Evolutionary conservation across 2,329 filamentous ascomycete species (phyloP).

Genomic region (Cladophialophora psammophila): DNA sequence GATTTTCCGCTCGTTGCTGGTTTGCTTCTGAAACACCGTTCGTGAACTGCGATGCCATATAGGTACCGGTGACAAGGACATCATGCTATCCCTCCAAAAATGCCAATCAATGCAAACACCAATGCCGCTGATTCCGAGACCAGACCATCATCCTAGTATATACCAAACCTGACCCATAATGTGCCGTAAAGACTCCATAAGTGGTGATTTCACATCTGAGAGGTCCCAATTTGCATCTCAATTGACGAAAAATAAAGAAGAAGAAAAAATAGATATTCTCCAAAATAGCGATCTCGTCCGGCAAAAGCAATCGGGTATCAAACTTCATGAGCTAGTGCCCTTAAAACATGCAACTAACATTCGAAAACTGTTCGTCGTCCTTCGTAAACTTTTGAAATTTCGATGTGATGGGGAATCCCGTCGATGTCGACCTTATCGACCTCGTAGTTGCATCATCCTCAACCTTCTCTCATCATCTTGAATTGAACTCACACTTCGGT

Average conservation of each 20-base stretch:
- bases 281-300: not conserved
- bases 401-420: not conserved
- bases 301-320: constrained; percentile 7
- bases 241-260: not conserved
- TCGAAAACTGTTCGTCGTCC: constrained; percentile 1
- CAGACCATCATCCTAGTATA: not conserved
- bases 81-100: not conserved
- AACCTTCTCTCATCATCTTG: constrained; percentile 51
- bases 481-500: constrained; percentile 39
- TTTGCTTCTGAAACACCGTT: not conserved
- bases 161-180: not conserved
- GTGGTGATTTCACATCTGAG: not conserved
- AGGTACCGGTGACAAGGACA: not conserved
- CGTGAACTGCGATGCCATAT: not conserved
- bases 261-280: not conserved
- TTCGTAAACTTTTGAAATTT: not conserved
- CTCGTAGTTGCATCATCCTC: constrained; percentile 51
- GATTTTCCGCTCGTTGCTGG: not conserved
- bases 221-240: not conserved
- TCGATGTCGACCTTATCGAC: constrained; percentile 31
- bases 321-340: not conserved
- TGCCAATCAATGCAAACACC: constrained; percentile 2
- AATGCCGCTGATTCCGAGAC: constrained; percentile 1
- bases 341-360: not conserved
- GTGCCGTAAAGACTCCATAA: constrained; percentile 1